Conservation (phyloP, 2,329 filamentous ascomycete genomes). For the Apiospora koreana region DNA sequence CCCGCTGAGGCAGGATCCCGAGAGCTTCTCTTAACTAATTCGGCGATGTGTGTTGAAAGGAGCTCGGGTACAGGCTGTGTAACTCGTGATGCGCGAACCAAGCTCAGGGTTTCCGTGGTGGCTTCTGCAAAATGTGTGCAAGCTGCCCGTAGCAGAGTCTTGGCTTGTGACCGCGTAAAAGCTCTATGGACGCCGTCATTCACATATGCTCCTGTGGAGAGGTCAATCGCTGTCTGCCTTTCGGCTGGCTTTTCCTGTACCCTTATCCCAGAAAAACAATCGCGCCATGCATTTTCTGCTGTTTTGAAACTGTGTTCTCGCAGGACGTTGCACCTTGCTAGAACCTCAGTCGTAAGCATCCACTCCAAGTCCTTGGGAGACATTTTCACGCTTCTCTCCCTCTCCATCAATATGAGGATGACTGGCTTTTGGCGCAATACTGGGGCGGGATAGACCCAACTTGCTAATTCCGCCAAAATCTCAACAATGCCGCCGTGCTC, state of each 20-base stretch:
- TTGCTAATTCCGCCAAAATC: slow-evolving; percentile 2
- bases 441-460: background rate
- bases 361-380: background rate
- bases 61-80: background rate
- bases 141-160: background rate
- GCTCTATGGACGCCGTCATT: background rate
- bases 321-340: background rate
- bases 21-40: background rate
- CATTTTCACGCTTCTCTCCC: background rate
- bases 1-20: background rate
- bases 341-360: background rate
- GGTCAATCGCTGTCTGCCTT: background rate
- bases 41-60: background rate
- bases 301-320: background rate
- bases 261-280: background rate
- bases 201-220: background rate
- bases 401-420: background rate
- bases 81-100: background rate
- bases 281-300: background rate
- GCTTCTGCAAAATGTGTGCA: background rate
- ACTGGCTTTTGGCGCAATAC: background rate
- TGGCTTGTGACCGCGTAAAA: background rate
- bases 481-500: background rate
- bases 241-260: background rate
- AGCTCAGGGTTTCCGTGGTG: background rate